A percentile compares a stretch with the other conserved stretches of the same genome.
phyloP scores from a whole-genome alignment of 139 green algal species.

The Yamagishiella unicocca region DNA sequence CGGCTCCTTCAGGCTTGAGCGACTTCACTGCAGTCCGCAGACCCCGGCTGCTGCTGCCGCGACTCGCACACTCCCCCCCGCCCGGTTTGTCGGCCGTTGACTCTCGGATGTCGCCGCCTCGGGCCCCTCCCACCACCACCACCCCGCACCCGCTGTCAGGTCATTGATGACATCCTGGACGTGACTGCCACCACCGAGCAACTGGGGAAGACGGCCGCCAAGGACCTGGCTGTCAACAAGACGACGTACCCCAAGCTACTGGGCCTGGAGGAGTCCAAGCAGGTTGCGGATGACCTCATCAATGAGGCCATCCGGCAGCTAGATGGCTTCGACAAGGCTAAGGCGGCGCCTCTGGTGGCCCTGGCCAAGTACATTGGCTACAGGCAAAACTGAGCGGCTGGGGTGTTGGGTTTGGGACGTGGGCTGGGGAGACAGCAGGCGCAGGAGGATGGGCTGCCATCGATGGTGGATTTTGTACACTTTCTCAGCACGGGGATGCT shows the following conservation, averaged over 20 bases:
- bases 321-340: constrained; percentile 78
- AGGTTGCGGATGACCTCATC: constrained; percentile 94
- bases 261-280: constrained; percentile 80
- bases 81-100: too few species aligned
- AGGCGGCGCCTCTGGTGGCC: constrained; percentile 88
- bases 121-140: too few species aligned
- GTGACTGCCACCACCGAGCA: constrained; percentile 93
- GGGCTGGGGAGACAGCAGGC: too few species aligned
- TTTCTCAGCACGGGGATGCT: too few species aligned
- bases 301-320: constrained; percentile 92
- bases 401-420: too few species aligned
- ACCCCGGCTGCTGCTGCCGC: too few species aligned
- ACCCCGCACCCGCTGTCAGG: constrained; percentile 61
- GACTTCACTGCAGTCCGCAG: too few species aligned
- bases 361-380: constrained; percentile 97
- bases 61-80: too few species aligned
- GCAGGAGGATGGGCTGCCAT: too few species aligned
- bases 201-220: constrained; percentile 98
- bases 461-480: too few species aligned
- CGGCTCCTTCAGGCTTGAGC: too few species aligned
- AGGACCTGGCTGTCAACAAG: constrained; percentile 96
- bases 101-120: too few species aligned
- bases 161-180: constrained; percentile 99
- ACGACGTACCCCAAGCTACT: constrained; percentile 98
- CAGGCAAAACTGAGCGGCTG: constrained; percentile 86